Conservation (phyloP, 2,329 filamentous ascomycete genomes). For the Arachnomyces sp. region DNA sequence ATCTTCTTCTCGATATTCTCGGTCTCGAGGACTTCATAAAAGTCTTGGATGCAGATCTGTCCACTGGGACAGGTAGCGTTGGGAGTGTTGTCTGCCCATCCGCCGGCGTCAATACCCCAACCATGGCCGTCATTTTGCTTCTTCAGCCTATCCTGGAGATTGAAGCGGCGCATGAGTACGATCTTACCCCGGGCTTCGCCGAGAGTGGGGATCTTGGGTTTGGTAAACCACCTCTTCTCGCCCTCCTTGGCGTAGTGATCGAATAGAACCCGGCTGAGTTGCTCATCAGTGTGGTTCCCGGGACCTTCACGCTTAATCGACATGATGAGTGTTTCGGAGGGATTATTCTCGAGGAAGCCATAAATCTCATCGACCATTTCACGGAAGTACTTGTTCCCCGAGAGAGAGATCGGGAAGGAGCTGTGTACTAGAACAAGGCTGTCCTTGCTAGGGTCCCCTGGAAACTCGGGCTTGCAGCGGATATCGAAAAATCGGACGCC, state of each 20-base stretch:
- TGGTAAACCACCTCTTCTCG: slow-evolving; percentile 65
- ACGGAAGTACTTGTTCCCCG: slow-evolving; percentile 70
- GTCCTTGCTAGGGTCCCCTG: slow-evolving; percentile 53
- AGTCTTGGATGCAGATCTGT: slow-evolving; percentile 81
- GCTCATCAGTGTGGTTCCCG: slow-evolving; percentile 69
- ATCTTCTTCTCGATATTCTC: slow-evolving; percentile 77
- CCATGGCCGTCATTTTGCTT: slow-evolving; percentile 42
- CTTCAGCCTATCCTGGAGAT: slow-evolving; percentile 46
- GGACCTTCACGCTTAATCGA: slow-evolving; percentile 87
- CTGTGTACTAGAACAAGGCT: slow-evolving; percentile 78
- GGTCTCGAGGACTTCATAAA: slow-evolving; percentile 75
- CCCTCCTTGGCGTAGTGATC: slow-evolving; percentile 58
- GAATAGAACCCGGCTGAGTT: slow-evolving; percentile 66
- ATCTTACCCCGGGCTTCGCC: slow-evolving; percentile 75
- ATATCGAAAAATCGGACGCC: slow-evolving; percentile 94
- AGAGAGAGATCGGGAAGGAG: slow-evolving; percentile 79
- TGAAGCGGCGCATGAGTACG: slow-evolving; percentile 75
- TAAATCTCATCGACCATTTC: slow-evolving; percentile 65
- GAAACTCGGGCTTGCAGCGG: slow-evolving; percentile 61
- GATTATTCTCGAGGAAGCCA: slow-evolving; percentile 68
- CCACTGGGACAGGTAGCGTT: slow-evolving; percentile 64
- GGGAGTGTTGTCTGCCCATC: slow-evolving; percentile 84
- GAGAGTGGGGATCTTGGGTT: slow-evolving; percentile 67
- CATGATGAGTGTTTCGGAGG: slow-evolving; percentile 75
- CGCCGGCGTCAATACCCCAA: slow-evolving; percentile 52